Base-by-base conservation (phyloP, 164 flowering plant species). In the Nymphaea thermarum region DNA sequence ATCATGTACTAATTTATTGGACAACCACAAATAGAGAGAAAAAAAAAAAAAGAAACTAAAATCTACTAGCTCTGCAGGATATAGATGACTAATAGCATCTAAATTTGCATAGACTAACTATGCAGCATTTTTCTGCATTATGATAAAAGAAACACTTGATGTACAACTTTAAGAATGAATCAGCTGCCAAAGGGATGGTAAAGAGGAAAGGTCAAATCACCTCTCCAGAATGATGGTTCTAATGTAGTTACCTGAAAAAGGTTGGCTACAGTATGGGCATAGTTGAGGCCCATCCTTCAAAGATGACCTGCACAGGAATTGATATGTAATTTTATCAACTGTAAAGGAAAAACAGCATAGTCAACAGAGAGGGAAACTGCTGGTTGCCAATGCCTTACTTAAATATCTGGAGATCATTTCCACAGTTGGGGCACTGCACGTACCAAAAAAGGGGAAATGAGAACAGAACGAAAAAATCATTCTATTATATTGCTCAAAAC, bases 341-440 rank as follows among this genome's bases (percentile, higher is more conserved):
- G 55, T 12, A 47, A 47, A 47, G 7, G 7, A 47, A 47, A 47
- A 47, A 47, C 55, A 6, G 55, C 55, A 47, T 47, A 12, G 55
- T 47, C 7, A 12, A 4, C 12, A 6, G 12, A 47, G 55, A 47
- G 7, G 55, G 12, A 47, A 47, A 47, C 7, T 47, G 55, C 12
- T 47, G 12, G 2, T 6, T 47, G 11, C 36, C 55, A 47, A 47
- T 55, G 57, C 18, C 89, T 81, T 88, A 93, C 98, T 84, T 88
- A 85, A 93, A 87, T 66, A 85, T 81, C 79, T 90, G 91, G 77
- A 93, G 88, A 2, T 82, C 87, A 68, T 88, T 87, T 76, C 95
- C 89, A 73, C 98, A 93, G 79, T 86, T 93, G n/a, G 96, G 96
- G 73, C 98, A 93, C 98, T 93, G 94, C 82, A 86, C 14, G 70